These are phyloP conservation scores for Nitzschia sp. DNA, from an alignment of 108 stramenopile species.

Conservation along the genomic window DNA sequence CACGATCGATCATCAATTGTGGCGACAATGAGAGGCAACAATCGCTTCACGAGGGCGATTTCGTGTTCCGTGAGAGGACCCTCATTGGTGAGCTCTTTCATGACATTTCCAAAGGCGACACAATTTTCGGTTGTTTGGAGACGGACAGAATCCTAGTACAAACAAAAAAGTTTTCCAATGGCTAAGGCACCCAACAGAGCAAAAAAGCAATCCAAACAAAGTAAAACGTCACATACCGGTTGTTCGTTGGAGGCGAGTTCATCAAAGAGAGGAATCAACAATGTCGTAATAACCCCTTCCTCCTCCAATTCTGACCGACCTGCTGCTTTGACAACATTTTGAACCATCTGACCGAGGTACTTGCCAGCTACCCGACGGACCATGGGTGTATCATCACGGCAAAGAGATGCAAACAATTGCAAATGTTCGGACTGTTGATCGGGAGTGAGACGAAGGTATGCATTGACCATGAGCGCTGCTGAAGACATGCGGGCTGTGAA, in stretches of 20 bases:
- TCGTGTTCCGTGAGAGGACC: conserved; percentile 21
- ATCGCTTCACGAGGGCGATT: conserved; percentile 47
- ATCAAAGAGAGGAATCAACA: conserved; percentile 75
- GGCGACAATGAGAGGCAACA: conserved; percentile 79
- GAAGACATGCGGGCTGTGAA: conserved; percentile 96
- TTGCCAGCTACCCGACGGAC: conserved; percentile 88
- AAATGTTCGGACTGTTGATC: conserved; percentile 49
- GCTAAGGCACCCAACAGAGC: neutral
- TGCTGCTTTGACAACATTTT: conserved; percentile 51
- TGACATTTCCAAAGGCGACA: conserved; percentile 75
- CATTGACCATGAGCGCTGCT: conserved; percentile 71
- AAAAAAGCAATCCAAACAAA: neutral
- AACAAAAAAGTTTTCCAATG: neutral
- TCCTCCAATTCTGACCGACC: conserved; percentile 45
- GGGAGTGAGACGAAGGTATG: conserved; percentile 54
- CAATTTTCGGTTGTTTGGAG: conserved; percentile 91
- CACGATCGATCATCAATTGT: conserved; percentile 91
- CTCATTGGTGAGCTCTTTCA: conserved; percentile 44
- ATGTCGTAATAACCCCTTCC: conserved; percentile 43
- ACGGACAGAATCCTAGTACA: conserved; percentile 81
- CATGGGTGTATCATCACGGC: conserved; percentile 95
- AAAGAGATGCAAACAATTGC: conserved; percentile 67
- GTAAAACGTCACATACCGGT: conserved; percentile 36
- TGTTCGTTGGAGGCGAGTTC: conserved; percentile 88
- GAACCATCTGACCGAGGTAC: conserved; percentile 70